Conservation (phyloP, 2,329 filamentous ascomycete genomes). For the Hymenoscyphus occultus region DNA sequence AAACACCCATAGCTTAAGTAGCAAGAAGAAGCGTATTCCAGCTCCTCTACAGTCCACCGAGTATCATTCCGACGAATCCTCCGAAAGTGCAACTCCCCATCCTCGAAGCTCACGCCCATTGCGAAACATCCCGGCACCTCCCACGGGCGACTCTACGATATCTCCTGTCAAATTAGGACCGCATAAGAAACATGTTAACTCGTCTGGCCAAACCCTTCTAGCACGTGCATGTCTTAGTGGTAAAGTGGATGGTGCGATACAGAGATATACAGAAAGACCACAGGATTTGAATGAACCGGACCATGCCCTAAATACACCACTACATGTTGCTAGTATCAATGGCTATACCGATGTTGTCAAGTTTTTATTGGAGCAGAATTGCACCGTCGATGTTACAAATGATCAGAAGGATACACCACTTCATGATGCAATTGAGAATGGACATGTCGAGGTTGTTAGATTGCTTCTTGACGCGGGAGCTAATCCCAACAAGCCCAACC, state of each 20-base stretch:
- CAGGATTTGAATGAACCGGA: slow-evolving; percentile 88
- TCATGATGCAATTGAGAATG: slow-evolving; percentile 94
- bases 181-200: slow-evolving; percentile 85
- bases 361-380: slow-evolving; percentile 79
- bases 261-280: slow-evolving; percentile 67
- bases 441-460: slow-evolving; percentile 83
- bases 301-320: slow-evolving; percentile 91
- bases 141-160: slow-evolving; percentile 56
- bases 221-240: slow-evolving; percentile 88
- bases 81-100: slow-evolving; percentile 57
- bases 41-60: slow-evolving; percentile 59
- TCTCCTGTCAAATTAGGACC: slow-evolving; percentile 66
- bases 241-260: slow-evolving; percentile 75
- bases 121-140: slow-evolving; percentile 53
- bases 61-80: slow-evolving; percentile 67
- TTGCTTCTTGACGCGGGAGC: slow-evolving; percentile 82
- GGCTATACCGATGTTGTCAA: slow-evolving; percentile 85
- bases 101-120: slow-evolving; percentile 54
- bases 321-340: slow-evolving; percentile 88
- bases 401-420: slow-evolving; percentile 89
- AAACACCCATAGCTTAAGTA: slow-evolving; percentile 51
- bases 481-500: slow-evolving; percentile 86
- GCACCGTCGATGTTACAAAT: slow-evolving; percentile 74
- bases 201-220: slow-evolving; percentile 85
- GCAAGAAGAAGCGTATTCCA: slow-evolving; percentile 61